phyloP scores from a whole-genome alignment of 148 eudicot species.

The Fagopyrum homotropicum region DNA sequence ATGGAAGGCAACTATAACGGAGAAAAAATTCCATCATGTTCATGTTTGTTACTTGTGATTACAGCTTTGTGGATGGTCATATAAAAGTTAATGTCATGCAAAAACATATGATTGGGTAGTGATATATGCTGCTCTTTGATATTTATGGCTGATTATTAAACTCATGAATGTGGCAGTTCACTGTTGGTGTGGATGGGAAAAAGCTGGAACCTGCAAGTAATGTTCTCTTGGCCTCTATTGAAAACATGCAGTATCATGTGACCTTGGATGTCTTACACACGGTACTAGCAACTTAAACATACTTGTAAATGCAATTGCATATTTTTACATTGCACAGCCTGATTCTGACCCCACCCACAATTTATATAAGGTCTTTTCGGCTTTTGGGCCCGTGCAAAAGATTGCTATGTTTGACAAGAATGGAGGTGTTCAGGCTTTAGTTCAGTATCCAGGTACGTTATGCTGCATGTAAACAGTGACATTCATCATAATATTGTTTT shows the following conservation, averaged over 20 bases:
- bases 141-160: neutral
- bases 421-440: constrained; percentile 92
- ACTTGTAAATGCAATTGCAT: neutral
- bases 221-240: constrained; percentile 92
- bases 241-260: constrained; percentile 94
- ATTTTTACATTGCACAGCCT: neutral
- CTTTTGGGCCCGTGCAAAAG: constrained; percentile 90
- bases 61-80: neutral
- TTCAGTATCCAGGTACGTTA: constrained; percentile 79
- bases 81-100: neutral
- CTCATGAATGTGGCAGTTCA: constrained; percentile 32
- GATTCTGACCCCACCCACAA: neutral
- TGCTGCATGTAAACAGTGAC: neutral
- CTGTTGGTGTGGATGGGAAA: constrained; percentile 72
- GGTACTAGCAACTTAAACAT: constrained; percentile 33
- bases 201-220: constrained; percentile 89
- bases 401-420: constrained; percentile 99
- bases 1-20: neutral
- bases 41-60: neutral
- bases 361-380: constrained; percentile 71
- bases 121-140: constrained; percentile 1
- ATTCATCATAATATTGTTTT: neutral
- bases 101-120: neutral
- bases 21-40: neutral
- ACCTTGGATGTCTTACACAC: constrained; percentile 79